Evolutionary conservation across 176 grass and related monocot species (phyloP).

Genomic region (maize (Zea mays)): DNA sequence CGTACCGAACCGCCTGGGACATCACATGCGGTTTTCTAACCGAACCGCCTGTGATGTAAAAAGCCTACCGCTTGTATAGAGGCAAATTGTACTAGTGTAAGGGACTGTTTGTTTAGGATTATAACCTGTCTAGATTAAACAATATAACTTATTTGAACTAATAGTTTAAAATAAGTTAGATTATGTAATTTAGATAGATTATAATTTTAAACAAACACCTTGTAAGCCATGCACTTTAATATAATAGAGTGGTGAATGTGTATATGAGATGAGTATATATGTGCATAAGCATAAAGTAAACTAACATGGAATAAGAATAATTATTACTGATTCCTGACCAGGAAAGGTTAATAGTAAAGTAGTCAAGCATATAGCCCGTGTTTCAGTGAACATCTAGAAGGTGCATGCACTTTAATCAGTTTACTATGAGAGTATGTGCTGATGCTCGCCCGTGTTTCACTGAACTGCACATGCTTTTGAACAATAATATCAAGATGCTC

Average conservation of each 20-base stretch:
- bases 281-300: neutral
- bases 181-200: too few relatives aligned
- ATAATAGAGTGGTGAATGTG: neutral
- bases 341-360: neutral
- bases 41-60: too few relatives aligned
- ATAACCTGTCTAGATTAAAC: too few relatives aligned
- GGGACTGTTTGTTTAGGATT: too few relatives aligned
- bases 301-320: neutral
- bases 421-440: neutral
- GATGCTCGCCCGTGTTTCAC: conserved; percentile 27
- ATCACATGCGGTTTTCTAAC: too few relatives aligned
- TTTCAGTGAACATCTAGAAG: neutral
- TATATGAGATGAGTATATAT: neutral
- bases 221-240: neutral
- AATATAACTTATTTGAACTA: too few relatives aligned
- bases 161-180: too few relatives aligned
- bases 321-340: neutral
- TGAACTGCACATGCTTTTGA: conserved; percentile 46
- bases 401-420: neutral
- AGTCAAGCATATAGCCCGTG: neutral
- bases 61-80: too few relatives aligned
- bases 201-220: too few relatives aligned
- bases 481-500: conserved; percentile 5
- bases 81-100: too few relatives aligned
- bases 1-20: too few relatives aligned